Evolutionary conservation across 306 rosid species (phyloP), one percentile per base, ranked within the genome.

Genomic region (Cucumis hystrix): DNA sequence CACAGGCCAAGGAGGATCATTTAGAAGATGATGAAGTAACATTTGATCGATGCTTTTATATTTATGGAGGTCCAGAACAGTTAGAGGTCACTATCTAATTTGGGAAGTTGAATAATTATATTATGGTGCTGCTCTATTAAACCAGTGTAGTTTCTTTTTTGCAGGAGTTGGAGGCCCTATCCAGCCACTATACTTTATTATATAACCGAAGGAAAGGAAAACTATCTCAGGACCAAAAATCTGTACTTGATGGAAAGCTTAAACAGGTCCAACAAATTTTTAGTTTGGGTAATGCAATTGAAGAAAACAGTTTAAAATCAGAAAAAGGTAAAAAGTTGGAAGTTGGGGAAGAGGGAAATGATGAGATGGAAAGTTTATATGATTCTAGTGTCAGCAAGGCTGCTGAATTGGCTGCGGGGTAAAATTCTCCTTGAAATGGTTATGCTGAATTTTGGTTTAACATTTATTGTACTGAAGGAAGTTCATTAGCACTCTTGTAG

Each of bases 401-500:
- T 86, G 99, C 98, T 77, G 93, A 96, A 82, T 88, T 96, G 99
- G 98, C 97, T 51, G 87, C 95, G 28, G 96, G 98, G 98, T 95
- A 95, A 82, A 77, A 41, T 30, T 56, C 9, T 14, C 59, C 55
- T 77, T n/a, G 35, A 14, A 61, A 49, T 65, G 61, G 20, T 62
- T 6, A 18, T 66, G 75, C 77, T 58, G 33, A 14, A 51, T 39
- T 40, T 64, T 39, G 37, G 54, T 83, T 65, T 77, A 15, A 23
- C 56, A 65, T 80, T 51, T 12, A 55, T 12, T 45, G 8, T 45
- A 23, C 39, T 40, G 23, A 28, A 71, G 28, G 45, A 18, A 71
- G 60, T 28, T 71, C 40, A 30, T 72, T 28, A 14, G 45, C 16
- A 72, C 56, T 15, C 21, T 9, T 72, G 45, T 20, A 9, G 20